Percentiles rank a stretch among this genome's conserved stretches.
phyloP scores from a whole-genome alignment of 768 basidiomycete genomes.

The Agrocybe pediades region DNA sequence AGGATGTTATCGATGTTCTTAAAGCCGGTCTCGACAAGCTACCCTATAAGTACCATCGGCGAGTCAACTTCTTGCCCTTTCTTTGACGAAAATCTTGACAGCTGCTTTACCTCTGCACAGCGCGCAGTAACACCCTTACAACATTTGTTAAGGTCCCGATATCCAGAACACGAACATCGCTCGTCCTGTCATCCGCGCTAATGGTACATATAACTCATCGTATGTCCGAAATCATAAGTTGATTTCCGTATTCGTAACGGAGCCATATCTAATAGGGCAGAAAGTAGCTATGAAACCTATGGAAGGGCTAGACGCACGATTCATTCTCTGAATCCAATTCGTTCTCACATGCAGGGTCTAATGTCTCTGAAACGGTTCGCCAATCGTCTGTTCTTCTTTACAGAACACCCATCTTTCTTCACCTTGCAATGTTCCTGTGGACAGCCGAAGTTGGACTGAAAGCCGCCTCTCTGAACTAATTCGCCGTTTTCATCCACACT shows the following conservation, averaged over 20 bases:
- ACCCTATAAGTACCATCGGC: conserved; percentile 37
- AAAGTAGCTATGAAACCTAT: conserved; percentile 25
- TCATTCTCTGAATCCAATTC: conserved; percentile 37
- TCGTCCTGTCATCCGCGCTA: not conserved
- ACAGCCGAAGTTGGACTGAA: conserved; percentile 34
- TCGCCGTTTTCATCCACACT: conserved; percentile 37
- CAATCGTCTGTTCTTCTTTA: not conserved
- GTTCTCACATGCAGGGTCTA: conserved; percentile 38
- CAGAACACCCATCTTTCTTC: not conserved
- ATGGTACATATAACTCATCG: too few species aligned
- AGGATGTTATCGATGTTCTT: conserved; percentile 32
- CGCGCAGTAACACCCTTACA: not conserved
- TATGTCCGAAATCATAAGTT: too few species aligned
- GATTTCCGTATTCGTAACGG: not conserved
- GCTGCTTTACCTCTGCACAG: not conserved
- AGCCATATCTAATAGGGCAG: conserved; percentile 26
- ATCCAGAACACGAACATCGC: not conserved
- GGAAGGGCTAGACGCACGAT: conserved; percentile 24
- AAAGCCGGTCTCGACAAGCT: too few species aligned
- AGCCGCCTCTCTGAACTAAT: conserved; percentile 30
- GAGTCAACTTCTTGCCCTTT: conserved; percentile 3
- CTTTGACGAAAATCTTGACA: not conserved
- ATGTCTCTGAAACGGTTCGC: conserved; percentile 34
- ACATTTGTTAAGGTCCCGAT: not conserved
- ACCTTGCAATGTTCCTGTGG: conserved; percentile 38